A percentile compares a stretch with the other conserved stretches of the same genome.
Conservation (phyloP, 805 yeast genomes). For the Candida nanaspora region DNA sequence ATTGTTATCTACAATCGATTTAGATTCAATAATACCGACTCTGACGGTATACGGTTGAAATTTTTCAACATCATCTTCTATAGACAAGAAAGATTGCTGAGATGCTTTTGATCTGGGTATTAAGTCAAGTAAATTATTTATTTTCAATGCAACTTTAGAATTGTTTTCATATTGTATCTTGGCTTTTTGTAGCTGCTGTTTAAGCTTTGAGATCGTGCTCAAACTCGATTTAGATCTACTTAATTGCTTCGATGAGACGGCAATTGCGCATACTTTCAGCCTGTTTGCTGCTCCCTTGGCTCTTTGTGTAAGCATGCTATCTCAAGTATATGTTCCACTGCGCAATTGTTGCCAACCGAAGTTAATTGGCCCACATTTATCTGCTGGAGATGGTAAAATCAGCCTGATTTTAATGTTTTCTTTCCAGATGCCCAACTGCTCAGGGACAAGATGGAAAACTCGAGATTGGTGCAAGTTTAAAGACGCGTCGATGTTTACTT, state of each 20-base stretch:
- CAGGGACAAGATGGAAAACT: too few relatives aligned
- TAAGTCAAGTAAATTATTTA: neutral
- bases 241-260: neutral
- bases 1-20: constrained; percentile 3
- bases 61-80: neutral
- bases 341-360: too few relatives aligned
- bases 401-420: too few relatives aligned
- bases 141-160: neutral
- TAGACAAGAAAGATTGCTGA: too few relatives aligned
- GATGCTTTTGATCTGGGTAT: neutral
- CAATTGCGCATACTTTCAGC: neutral
- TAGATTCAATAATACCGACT: constrained; percentile 22
- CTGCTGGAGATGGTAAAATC: too few relatives aligned
- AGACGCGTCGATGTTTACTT: too few relatives aligned
- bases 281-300: too few relatives aligned
- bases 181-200: neutral
- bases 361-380: too few relatives aligned
- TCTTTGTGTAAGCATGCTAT: too few relatives aligned
- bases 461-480: too few relatives aligned
- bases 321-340: too few relatives aligned
- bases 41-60: constrained; percentile 18
- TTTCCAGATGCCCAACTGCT: too few relatives aligned
- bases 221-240: neutral
- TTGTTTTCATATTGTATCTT: neutral
- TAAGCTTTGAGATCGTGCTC: neutral